Evolutionary conservation across 2,329 filamentous ascomycete genomes (phyloP).

Genomic region (Nannizzia gypsea): DNA sequence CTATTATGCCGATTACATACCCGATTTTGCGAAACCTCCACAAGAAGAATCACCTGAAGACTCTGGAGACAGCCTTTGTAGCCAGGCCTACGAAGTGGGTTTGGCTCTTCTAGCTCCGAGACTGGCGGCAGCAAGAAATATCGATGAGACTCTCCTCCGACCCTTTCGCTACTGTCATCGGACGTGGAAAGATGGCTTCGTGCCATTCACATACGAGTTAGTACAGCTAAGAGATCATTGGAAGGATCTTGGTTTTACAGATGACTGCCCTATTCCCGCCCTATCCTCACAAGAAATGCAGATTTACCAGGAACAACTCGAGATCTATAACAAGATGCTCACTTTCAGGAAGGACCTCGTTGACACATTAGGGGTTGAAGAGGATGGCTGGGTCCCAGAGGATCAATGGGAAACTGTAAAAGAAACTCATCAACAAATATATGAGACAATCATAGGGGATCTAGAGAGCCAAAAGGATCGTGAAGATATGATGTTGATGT

Average conservation of each 20-base stretch:
- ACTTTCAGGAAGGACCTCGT: constrained; percentile 13
- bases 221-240: constrained; percentile 28
- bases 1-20: constrained; percentile 20
- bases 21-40: constrained; percentile 29
- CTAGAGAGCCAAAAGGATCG: constrained; percentile 14
- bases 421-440: constrained; percentile 11
- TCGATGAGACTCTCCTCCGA: constrained; percentile 27
- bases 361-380: constrained; percentile 13
- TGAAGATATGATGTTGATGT: constrained; percentile 14
- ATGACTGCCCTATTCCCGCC: constrained; percentile 12
- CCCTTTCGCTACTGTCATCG: constrained; percentile 32
- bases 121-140: constrained; percentile 17
- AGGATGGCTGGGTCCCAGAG: constrained; percentile 12
- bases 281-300: constrained; percentile 11
- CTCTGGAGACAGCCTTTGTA: constrained; percentile 16
- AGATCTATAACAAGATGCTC: constrained; percentile 11
- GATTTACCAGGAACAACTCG: constrained; percentile 13
- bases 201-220: constrained; percentile 31
- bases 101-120: constrained; percentile 12
- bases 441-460: constrained; percentile 11
- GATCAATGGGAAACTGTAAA: constrained; percentile 13
- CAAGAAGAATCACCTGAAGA: constrained; percentile 18
- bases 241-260: constrained; percentile 30
- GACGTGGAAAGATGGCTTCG: constrained; percentile 33
- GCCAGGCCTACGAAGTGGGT: constrained; percentile 22